Evolutionary conservation across 164 flowering plant genomes (phyloP), one percentile per base, ranked within the genome.

Genomic region (Houttuynia cordata): DNA sequence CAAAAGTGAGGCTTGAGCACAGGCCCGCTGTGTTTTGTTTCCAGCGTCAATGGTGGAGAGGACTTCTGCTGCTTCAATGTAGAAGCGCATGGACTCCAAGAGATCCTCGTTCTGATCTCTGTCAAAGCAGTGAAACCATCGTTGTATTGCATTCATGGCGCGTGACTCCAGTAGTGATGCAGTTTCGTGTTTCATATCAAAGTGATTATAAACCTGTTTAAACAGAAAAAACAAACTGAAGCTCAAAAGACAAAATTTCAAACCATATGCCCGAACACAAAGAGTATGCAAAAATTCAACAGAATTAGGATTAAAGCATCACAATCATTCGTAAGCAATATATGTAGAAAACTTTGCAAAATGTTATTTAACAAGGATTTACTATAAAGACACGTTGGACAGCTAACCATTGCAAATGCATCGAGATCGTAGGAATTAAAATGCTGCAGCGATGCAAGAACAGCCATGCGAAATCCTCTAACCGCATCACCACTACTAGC

Each of bases 401-500:
- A 24, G 78, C 96, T 17, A 45, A 94, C 99, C 99, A 83, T 77
- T 30, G 99, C 96, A 75, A 85, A 83, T 49, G 96, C 95, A 74
- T 91, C 96, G 24, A 79, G 83, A 72, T 94, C 99, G 64, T 82
- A 75, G 30, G 96, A 86, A 56, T 85, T 91, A 58, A 87, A 91
- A 70, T 85, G 96, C 79, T 88, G 84, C 65, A 94, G 76, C 22
- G 97, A 73, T 64, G 99, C 85, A 47, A 94, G 87, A 73, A 94
- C 95, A 69, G 97, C 88, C 91, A 94, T 91, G 22, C 95, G 81
- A 67, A 94, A 94, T 60, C 99, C 96, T 73, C 89, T 83, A 71
- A 85, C 85, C 58, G 91, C 80, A 73, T 88, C 89, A 30, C 83
- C 85, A 57, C 92, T 81, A 67, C 87, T 81, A 18, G 93, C 72